phyloP scores from a whole-genome alignment of 2,329 filamentous ascomycete genomes.

The Orbilia blumenaviensis region DNA sequence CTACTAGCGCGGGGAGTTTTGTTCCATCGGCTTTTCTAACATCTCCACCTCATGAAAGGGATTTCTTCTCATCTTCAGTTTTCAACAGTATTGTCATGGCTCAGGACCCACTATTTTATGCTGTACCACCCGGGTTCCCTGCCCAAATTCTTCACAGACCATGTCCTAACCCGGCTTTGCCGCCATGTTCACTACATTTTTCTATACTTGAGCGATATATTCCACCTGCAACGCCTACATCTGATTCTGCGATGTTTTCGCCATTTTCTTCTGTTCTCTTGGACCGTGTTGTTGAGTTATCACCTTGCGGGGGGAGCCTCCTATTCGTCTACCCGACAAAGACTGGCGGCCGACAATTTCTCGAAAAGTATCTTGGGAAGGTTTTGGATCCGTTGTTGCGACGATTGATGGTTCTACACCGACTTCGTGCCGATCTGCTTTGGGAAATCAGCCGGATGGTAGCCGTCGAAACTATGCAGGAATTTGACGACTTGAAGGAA shows the following conservation, averaged over 20 bases:
- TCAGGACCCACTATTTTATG: constrained; percentile 54
- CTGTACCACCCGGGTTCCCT: constrained; percentile 46
- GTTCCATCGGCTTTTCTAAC: constrained; percentile 52
- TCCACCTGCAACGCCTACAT: constrained; percentile 55
- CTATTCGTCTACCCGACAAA: constrained; percentile 58
- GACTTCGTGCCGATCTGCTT: constrained; percentile 56
- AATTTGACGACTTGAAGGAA: constrained; percentile 55
- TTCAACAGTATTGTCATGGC: constrained; percentile 58
- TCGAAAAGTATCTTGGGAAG: constrained; percentile 57
- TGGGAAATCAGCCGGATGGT: constrained; percentile 58
- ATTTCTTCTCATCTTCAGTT: constrained; percentile 57
- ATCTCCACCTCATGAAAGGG: constrained; percentile 46
- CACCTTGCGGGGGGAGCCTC: constrained; percentile 56
- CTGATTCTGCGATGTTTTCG: constrained; percentile 57
- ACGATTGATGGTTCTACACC: constrained; percentile 57
- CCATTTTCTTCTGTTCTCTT: constrained; percentile 56
- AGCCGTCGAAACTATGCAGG: constrained; percentile 56
- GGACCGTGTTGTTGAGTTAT: constrained; percentile 56
- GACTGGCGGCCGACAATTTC: constrained; percentile 56
- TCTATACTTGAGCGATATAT: constrained; percentile 58
- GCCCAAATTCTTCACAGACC: constrained; percentile 52
- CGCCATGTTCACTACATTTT: constrained; percentile 57
- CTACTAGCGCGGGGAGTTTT: constrained; percentile 54
- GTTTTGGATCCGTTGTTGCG: constrained; percentile 57
- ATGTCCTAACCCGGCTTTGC: constrained; percentile 56